Evolutionary conservation across 2,329 filamentous ascomycete species (phyloP).

Genomic region (Venturia oleaginea): DNA sequence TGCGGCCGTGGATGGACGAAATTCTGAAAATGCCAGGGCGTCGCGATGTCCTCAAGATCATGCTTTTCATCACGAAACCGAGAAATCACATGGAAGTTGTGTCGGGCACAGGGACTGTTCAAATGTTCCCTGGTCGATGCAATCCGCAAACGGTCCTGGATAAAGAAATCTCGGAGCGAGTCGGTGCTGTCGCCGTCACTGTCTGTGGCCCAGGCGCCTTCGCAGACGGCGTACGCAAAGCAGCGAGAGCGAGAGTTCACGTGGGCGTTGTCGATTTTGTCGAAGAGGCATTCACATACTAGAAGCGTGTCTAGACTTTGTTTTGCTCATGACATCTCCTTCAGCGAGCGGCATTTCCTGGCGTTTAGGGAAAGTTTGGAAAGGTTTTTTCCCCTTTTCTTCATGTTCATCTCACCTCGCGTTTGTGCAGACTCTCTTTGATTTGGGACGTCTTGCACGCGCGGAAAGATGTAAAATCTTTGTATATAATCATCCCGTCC

Average conservation of each 20-base stretch:
- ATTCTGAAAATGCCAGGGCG: slow-evolving; percentile 51
- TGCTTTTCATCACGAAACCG: slow-evolving; percentile 55
- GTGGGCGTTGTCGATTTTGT: slow-evolving; percentile 51
- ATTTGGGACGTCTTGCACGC: background rate
- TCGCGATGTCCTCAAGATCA: slow-evolving; percentile 49
- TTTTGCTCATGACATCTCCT: background rate
- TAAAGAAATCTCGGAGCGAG: slow-evolving; percentile 44
- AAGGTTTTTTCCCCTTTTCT: background rate
- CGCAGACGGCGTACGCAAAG: slow-evolving; percentile 50
- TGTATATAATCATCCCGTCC: background rate
- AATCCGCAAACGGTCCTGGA: slow-evolving; percentile 47
- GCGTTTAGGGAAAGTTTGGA: background rate
- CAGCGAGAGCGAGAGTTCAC: slow-evolving; percentile 42
- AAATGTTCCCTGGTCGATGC: slow-evolving; percentile 53
- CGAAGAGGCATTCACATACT: slow-evolving; percentile 60
- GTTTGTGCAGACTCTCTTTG: background rate
- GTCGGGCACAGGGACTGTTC: slow-evolving; percentile 47
- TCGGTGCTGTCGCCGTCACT: slow-evolving; percentile 52
- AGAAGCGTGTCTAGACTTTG: slow-evolving; percentile 15
- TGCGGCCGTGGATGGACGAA: slow-evolving; percentile 57
- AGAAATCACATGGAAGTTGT: slow-evolving; percentile 45
- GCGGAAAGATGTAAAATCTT: background rate
- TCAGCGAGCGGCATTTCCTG: slow-evolving; percentile 1
- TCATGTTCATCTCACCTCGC: background rate
- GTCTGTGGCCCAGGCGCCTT: slow-evolving; percentile 56